phyloP scores from a whole-genome alignment of 148 eudicot genomes.

The Nepenthes mirabilis region DNA sequence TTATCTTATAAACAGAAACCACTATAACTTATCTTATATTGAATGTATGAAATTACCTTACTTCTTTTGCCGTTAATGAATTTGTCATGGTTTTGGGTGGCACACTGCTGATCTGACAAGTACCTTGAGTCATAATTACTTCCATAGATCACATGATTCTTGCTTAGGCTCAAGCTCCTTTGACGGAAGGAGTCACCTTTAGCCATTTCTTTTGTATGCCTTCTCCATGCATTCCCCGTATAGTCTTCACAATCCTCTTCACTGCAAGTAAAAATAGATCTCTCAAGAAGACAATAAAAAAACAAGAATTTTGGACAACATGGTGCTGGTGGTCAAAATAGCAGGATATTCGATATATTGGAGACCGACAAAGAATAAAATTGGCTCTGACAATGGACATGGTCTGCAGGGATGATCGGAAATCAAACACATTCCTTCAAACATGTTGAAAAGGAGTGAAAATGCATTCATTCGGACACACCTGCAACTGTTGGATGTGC shows the following conservation, averaged over 20 bases:
- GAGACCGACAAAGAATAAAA: not conserved
- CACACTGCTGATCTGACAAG: slow-evolving; percentile 27
- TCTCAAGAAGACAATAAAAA: not conserved
- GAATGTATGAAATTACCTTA: slow-evolving; percentile 12
- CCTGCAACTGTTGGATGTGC: slow-evolving; percentile 82
- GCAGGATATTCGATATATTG: not conserved
- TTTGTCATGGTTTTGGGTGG: slow-evolving; percentile 3
- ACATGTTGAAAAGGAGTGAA: not conserved
- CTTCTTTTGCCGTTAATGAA: slow-evolving; percentile 28
- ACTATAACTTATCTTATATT: too few relatives aligned
- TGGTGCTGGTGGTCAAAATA: not conserved
- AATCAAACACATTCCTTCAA: not conserved
- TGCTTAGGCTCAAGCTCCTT: too few relatives aligned
- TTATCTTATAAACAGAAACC: too few relatives aligned
- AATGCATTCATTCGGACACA: slow-evolving; percentile 5
- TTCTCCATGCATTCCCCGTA: slow-evolving; percentile 16
- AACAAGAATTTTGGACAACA: not conserved
- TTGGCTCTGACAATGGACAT: not conserved
- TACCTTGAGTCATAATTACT: slow-evolving; percentile 13
- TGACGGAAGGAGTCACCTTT: too few relatives aligned
- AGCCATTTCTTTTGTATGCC: too few relatives aligned
- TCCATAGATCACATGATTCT: too few relatives aligned
- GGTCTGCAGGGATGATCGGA: not conserved
- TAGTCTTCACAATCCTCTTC: slow-evolving; percentile 42
- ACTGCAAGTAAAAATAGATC: slow-evolving; percentile 25